A percentile compares a stretch with the other conserved stretches of the same genome.
Evolutionary conservation across 2,329 filamentous ascomycete species (phyloP).

Genomic region (Podosphaera xanthii): DNA sequence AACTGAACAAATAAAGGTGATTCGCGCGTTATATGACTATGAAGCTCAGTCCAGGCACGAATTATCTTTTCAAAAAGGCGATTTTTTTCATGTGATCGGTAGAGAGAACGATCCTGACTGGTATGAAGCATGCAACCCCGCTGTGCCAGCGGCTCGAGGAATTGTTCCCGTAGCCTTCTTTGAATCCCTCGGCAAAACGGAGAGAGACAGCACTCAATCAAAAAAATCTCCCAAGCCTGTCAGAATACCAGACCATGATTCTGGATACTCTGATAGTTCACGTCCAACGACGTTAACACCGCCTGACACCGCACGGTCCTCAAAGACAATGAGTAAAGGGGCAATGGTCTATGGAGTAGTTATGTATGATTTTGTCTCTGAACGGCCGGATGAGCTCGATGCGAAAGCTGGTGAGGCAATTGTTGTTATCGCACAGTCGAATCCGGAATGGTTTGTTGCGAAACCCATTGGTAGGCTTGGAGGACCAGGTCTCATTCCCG

Average conservation of each 20-base stretch:
- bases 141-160: constrained; percentile 64
- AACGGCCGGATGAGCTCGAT: constrained; percentile 85
- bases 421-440: constrained; percentile 95
- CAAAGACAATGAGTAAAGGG: constrained; percentile 30
- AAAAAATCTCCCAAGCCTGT: constrained; percentile 25
- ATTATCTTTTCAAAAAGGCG: constrained; percentile 77
- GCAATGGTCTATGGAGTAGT: constrained; percentile 94
- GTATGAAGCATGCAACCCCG: constrained; percentile 97
- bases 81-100: constrained; percentile 95
- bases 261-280: constrained; percentile 51
- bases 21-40: constrained; percentile 90
- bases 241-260: constrained; percentile 62
- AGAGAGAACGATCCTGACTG: constrained; percentile 86
- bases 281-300: constrained; percentile 15
- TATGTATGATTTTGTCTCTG: constrained; percentile 88
- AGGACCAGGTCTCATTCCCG: constrained; percentile 82
- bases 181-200: constrained; percentile 74
- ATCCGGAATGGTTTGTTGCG: constrained; percentile 96
- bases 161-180: constrained; percentile 90
- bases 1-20: constrained; percentile 39
- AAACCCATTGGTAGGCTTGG: constrained; percentile 97
- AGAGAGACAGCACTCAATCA: constrained; percentile 64
- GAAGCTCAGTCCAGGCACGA: constrained; percentile 54
- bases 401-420: constrained; percentile 91
- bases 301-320: constrained; percentile 16